A percentile compares a stretch with the other conserved stretches of the same genome.
These are phyloP conservation scores for Eucalyptus rudis DNA, from an alignment of 345 rosid genomes.

Conservation along the genomic window DNA sequence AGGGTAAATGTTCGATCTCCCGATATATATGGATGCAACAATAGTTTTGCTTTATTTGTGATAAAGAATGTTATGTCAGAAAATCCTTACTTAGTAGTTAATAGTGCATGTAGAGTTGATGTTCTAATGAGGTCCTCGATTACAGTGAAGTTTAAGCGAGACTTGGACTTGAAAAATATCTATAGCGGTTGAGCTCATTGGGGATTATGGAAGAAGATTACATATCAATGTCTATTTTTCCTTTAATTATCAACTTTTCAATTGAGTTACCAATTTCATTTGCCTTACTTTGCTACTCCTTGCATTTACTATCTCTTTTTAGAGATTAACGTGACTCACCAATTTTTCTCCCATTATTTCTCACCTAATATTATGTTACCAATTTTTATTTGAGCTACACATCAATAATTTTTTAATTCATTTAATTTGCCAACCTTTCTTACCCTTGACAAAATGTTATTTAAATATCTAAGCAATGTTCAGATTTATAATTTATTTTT, in stretches of 20 bases:
- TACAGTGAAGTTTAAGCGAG: too few species aligned
- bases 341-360: background rate
- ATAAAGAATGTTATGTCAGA: too few species aligned
- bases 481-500: too few species aligned
- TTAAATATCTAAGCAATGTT: background rate
- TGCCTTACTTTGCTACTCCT: background rate
- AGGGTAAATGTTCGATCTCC: too few species aligned
- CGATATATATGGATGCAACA: too few species aligned
- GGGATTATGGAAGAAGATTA: too few species aligned
- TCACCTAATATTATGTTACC: background rate
- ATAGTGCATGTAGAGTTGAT: too few species aligned
- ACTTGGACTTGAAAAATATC: too few species aligned
- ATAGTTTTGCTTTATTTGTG: too few species aligned
- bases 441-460: background rate
- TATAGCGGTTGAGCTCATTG: too few species aligned
- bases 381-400: background rate
- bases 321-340: background rate
- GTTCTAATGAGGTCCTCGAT: too few species aligned
- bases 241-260: background rate
- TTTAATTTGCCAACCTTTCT: background rate
- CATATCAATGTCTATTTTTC: background rate
- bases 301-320: background rate
- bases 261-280: background rate
- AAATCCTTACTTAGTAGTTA: rapidly evolving
- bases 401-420: background rate